These are phyloP conservation scores for Eragrostis tef DNA, from an alignment of 202 grass and related monocot species.

Conservation along the genomic window DNA sequence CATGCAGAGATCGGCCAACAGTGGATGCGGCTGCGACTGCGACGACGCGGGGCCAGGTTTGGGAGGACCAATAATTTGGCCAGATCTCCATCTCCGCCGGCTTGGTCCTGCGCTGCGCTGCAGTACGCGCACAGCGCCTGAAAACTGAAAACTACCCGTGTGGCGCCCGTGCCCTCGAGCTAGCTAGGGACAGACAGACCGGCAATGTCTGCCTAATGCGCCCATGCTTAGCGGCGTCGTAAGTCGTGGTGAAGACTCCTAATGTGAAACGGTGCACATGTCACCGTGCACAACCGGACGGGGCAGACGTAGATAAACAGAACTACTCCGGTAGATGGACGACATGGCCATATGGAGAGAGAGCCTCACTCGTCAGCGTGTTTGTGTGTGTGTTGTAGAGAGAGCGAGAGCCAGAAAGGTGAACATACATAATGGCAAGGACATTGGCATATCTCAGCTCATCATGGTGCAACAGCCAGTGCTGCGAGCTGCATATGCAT, in stretches of 20 bases:
- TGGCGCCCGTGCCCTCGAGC: not conserved
- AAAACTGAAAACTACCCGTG: conserved; percentile 33
- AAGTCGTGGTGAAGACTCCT: not conserved
- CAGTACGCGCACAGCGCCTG: not conserved
- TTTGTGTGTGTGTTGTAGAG: not conserved
- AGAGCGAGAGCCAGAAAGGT: not conserved
- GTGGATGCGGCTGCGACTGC: no score
- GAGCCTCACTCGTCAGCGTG: not conserved
- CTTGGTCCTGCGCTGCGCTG: not conserved
- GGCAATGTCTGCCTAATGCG: not conserved
- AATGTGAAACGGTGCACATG: not conserved
- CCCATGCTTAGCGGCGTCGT: not conserved
- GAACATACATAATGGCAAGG: not conserved
- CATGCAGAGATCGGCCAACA: no score
- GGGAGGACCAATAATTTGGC: conserved; percentile 23
- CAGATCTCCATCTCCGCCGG: conserved; percentile 27
- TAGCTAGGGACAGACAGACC: not conserved
- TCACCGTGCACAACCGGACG: not conserved
- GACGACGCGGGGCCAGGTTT: not conserved
- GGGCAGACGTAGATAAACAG: not conserved
- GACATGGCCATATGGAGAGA: not conserved
- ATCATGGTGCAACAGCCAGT: conserved; percentile 28
- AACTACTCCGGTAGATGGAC: no score
- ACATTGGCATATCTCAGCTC: conserved; percentile 22
- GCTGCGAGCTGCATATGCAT: not conserved